Conservation (phyloP, 108 stramenopile genomes). For the Fragilaria crotonensis region DNA sequence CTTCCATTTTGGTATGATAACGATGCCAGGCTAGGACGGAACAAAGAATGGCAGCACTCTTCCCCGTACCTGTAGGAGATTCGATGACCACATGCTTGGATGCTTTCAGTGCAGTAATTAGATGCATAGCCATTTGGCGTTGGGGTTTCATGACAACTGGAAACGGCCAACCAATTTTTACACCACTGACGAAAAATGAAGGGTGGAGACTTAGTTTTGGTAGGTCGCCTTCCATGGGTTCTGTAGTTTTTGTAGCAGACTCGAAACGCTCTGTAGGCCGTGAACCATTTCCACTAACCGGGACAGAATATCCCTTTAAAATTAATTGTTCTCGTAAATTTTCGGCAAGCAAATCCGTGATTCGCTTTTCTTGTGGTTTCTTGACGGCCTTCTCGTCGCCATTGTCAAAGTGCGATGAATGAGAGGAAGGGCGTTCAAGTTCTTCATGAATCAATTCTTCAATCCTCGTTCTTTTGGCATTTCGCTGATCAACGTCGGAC, state of each 20-base stretch:
- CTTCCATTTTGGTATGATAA: constrained; percentile 21
- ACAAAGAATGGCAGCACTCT: constrained; percentile 71
- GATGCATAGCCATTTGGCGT: constrained; percentile 69
- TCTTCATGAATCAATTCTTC: constrained; percentile 2
- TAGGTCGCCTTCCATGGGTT: constrained; percentile 70
- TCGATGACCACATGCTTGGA: constrained; percentile 63
- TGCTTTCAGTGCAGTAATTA: constrained; percentile 60
- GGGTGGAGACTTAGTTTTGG: constrained; percentile 36
- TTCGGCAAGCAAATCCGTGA: constrained; percentile 32
- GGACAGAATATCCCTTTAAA: not conserved
- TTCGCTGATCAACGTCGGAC: too few relatives aligned
- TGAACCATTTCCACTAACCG: not conserved
- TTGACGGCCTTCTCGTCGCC: not conserved
- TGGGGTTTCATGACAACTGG: constrained; percentile 58
- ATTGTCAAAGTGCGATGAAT: constrained; percentile 7
- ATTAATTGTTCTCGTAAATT: constrained; percentile 18
- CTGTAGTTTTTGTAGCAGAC: not conserved
- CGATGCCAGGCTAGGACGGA: constrained; percentile 70
- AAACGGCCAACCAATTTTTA: constrained; percentile 70
- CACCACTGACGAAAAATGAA: constrained; percentile 53
- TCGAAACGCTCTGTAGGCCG: not conserved
- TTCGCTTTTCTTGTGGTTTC: constrained; percentile 25
- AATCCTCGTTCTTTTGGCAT: not conserved
- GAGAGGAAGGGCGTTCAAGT: not conserved
- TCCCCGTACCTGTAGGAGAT: constrained; percentile 78